Evolutionary conservation across 768 basidiomycete species (phyloP).

Genomic region (Collybia sordida): DNA sequence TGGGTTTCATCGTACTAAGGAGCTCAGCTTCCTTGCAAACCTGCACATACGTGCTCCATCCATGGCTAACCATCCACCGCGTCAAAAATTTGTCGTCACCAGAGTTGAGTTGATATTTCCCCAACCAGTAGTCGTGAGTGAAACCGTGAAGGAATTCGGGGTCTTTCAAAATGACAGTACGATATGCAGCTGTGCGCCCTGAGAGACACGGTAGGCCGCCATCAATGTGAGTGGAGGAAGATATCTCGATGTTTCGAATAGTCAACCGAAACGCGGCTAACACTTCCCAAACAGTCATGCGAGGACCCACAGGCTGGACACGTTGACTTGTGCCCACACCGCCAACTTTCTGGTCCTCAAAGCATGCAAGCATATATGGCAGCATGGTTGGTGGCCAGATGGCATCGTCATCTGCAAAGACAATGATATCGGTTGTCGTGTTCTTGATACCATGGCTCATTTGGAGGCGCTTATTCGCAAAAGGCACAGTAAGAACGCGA

Average conservation of each 20-base stretch:
- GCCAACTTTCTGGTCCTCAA: conserved; percentile 92
- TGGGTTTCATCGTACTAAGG: conserved; percentile 92
- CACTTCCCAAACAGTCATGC: conserved; percentile 94
- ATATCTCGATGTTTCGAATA: conserved; percentile 92
- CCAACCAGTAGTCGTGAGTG: conserved; percentile 92
- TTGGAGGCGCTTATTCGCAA: conserved; percentile 91
- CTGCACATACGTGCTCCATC: conserved; percentile 94
- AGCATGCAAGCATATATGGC: conserved; percentile 87
- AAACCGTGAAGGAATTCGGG: conserved; percentile 92
- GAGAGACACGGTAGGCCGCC: conserved; percentile 91
- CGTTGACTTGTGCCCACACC: conserved; percentile 91
- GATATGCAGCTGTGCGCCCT: conserved; percentile 90
- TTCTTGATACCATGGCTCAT: conserved; percentile 94
- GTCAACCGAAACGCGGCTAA: conserved; percentile 90
- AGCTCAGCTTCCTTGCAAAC: conserved; percentile 84
- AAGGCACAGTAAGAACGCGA: conserved; percentile 86
- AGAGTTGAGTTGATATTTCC: conserved; percentile 92
- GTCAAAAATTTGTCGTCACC: conserved; percentile 96
- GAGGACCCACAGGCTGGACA: conserved; percentile 74
- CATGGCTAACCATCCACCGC: conserved; percentile 94
- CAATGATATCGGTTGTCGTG: conserved; percentile 89
- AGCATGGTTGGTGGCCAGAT: conserved; percentile 93
- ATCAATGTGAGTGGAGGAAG: conserved; percentile 88
- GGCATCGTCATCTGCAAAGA: conserved; percentile 94
- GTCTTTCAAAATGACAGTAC: conserved; percentile 92